A percentile compares a stretch with the other conserved stretches of the same genome.
phyloP scores from a whole-genome alignment of 169 alveolate species.

The Cryptosporidium canis region DNA sequence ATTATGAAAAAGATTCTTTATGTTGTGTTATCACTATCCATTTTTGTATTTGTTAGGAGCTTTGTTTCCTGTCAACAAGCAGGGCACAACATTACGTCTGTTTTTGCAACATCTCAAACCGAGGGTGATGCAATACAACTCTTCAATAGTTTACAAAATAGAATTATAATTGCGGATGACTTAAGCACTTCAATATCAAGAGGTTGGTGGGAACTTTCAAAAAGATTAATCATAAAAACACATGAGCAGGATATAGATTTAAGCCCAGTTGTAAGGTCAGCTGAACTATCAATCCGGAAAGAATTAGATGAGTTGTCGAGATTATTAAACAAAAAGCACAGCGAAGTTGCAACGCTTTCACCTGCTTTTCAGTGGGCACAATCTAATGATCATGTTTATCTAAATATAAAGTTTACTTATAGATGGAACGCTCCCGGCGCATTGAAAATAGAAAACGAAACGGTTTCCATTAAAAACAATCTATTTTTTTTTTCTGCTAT shows the following conservation, averaged over 20 bases:
- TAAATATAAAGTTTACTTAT: slow-evolving; percentile 92
- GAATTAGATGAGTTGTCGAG: slow-evolving; percentile 71
- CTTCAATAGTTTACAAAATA: not conserved
- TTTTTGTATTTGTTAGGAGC: not conserved
- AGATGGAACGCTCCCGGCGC: slow-evolving; percentile 96
- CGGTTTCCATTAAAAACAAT: slow-evolving; percentile 77
- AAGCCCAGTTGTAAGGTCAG: slow-evolving; percentile 55
- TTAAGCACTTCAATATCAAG: slow-evolving; percentile 48
- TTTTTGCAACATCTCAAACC: not conserved
- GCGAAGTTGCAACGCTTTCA: slow-evolving; percentile 76
- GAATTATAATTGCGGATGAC: slow-evolving; percentile 32
- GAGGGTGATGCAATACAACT: slow-evolving; percentile 31
- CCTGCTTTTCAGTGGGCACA: slow-evolving; percentile 98
- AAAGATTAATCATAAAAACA: slow-evolving; percentile 21
- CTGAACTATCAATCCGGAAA: slow-evolving; percentile 51
- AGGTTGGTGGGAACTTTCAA: slow-evolving; percentile 70
- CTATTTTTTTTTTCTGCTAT: slow-evolving; percentile 81
- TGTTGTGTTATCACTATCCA: not conserved
- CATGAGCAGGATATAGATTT: slow-evolving; percentile 65
- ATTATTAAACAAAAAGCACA: slow-evolving; percentile 62
- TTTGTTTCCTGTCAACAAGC: not conserved
- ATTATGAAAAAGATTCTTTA: not conserved
- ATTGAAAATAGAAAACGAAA: slow-evolving; percentile 82
- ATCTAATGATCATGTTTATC: slow-evolving; percentile 86
- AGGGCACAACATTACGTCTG: slow-evolving; percentile 1